Evolutionary conservation across 495 filamentous ascomycete genomes (phyloP).

Genomic region (Neurospora sp.): DNA sequence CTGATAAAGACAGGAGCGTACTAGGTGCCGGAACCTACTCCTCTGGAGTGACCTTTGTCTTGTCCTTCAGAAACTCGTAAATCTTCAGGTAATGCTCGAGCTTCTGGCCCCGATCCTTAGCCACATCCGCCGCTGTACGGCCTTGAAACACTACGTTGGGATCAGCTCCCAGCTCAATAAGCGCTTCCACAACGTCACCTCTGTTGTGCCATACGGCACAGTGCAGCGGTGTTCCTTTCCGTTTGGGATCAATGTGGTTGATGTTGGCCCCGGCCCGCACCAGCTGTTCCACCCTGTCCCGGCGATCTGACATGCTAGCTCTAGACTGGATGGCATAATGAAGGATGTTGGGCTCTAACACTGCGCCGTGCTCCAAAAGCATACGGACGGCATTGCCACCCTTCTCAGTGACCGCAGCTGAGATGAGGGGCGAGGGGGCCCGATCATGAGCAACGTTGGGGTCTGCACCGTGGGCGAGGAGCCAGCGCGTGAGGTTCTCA

Average conservation of each 20-base stretch:
- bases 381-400: rapidly evolving
- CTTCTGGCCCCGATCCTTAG: neutral
- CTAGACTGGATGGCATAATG: neutral
- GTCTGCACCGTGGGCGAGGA: neutral
- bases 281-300: neutral
- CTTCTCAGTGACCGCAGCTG: neutral
- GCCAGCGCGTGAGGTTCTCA: neutral
- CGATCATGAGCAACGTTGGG: neutral
- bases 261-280: neutral
- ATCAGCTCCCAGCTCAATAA: neutral
- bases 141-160: neutral
- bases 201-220: neutral
- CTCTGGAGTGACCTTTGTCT: neutral
- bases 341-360: neutral
- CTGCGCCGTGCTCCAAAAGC: neutral
- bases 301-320: neutral
- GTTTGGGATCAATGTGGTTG: neutral
- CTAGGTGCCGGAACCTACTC: neutral
- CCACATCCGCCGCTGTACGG: neutral
- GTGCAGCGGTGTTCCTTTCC: neutral
- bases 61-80: neutral
- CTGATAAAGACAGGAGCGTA: neutral
- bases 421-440: neutral
- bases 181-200: neutral
- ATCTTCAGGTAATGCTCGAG: neutral